phyloP scores from a whole-genome alignment of 1,139 yeast genomes.

The Hemisphaericaspora xylanilytica region DNA sequence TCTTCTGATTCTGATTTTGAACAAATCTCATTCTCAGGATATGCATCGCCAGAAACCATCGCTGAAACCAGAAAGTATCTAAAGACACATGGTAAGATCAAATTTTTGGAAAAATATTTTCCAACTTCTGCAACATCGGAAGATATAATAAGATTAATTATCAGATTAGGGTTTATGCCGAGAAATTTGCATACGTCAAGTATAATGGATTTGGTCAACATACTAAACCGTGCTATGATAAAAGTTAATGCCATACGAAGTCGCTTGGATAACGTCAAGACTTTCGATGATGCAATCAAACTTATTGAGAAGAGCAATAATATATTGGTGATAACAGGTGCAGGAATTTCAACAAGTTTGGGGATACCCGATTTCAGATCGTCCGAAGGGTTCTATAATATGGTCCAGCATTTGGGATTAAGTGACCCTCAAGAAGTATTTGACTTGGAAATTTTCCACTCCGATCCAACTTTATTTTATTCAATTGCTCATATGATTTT shows the following conservation, averaged over 20 bases:
- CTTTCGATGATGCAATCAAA: conserved; percentile 59
- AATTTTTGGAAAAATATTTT: conserved; percentile 56
- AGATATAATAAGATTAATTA: conserved; percentile 49
- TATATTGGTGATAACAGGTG: conserved; percentile 85
- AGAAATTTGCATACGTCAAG: conserved; percentile 41
- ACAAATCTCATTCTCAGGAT: conserved; percentile 10
- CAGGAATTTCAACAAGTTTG: conserved; percentile 89
- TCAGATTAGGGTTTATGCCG: conserved; percentile 53
- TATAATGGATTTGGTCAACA: conserved; percentile 48
- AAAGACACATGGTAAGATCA: conserved; percentile 58
- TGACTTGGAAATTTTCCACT: conserved; percentile 67
- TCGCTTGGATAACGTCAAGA: conserved; percentile 49
- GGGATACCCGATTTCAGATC: conserved; percentile 97
- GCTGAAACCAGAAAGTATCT: conserved; percentile 54
- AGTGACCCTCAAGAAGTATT: conserved; percentile 95
- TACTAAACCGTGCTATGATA: conserved; percentile 59
- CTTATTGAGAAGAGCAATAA: conserved; percentile 55
- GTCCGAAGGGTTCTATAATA: conserved; percentile 79
- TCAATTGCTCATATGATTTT: conserved; percentile 84
- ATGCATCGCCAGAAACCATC: conserved; percentile 18
- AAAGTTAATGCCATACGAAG: conserved; percentile 56
- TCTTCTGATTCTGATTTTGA: conserved; percentile 14
- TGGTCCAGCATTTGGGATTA: conserved; percentile 66
- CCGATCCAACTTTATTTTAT: conserved; percentile 82
- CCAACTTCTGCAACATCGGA: conserved; percentile 58